Evolutionary conservation across 192 early-diverging fungal genomes (phyloP), one percentile per base, ranked within the genome.

Genomic region (Linnemannia hyalina): DNA sequence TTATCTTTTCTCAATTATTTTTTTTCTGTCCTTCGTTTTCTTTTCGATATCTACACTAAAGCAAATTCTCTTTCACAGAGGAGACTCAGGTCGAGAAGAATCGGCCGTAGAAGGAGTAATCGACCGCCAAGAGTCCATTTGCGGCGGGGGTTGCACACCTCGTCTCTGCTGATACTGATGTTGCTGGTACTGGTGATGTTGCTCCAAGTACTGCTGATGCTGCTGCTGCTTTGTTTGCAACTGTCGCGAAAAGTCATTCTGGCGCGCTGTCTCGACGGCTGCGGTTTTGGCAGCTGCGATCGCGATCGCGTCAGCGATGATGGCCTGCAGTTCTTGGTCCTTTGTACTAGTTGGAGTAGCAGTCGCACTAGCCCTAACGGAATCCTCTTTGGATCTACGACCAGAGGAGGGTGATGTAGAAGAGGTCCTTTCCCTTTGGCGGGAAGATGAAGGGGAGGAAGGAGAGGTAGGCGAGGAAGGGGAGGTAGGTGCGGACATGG

Each of bases 251-350:
- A 65, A 65, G 10, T 9, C 13, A 65, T 32, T 65, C 60, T 76
- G 74, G 6, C 78, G 73, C 0, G 83, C 83, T 10, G 70, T 70
- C 40, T 80, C 70, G 15, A 80, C 32, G 6, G 83, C 83, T 57
- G 83, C 78, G 3, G 69, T 68, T 40, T 77, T 85, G 1, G 74
- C 83, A 0, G 72, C 72, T 0, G 78, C 83, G 49, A 85, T 85
- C 18, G 74, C 74, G 15, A 75, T 63, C 26, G 83, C 83, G 18
- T 85, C 75, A 0, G 76, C 69, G 44, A 85, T 85, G 36, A 85
- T 85, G 20, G 68, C 54, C 11, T 80, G 78, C 23, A 85, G 36
- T 26, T 79, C 77, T 72, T 79, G 52, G 29, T 85, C 82, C 29
- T 49, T 44, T 49, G 72, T 8, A 52, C 49, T 52, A 18, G 49